Conservation (phyloP, 306 rosid genomes). For the Cucurbita ficifolia region DNA sequence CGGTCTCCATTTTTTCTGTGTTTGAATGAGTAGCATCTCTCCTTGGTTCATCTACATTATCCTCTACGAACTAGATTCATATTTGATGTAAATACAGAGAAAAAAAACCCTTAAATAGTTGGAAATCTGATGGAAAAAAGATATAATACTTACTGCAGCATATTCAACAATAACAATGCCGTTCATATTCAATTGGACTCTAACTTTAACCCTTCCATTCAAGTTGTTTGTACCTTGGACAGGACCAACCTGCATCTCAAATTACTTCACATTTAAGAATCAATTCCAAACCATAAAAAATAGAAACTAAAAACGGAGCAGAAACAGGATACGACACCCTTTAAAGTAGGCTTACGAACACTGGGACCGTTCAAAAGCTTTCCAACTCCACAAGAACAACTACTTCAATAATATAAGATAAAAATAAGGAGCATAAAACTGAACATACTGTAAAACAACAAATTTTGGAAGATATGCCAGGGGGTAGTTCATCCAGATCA, state of each 20-base stretch:
- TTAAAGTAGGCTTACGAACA: background rate
- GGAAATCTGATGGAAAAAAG: constrained; percentile 1
- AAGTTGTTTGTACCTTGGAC: constrained; percentile 37
- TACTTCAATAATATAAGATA: background rate
- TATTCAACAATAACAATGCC: constrained; percentile 72
- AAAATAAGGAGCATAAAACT: constrained; percentile 4
- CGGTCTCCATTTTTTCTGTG: constrained; percentile 46
- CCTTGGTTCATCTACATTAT: constrained; percentile 24
- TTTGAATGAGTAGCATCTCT: constrained; percentile 22
- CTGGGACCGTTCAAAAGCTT: background rate
- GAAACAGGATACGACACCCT: background rate
- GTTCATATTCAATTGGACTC: constrained; percentile 57
- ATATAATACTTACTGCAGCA: constrained; percentile 51
- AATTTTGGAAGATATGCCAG: constrained; percentile 37
- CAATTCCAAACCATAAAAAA: background rate
- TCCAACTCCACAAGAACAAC: background rate
- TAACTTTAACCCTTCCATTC: constrained; percentile 64
- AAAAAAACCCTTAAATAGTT: constrained; percentile 6
- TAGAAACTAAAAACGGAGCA: background rate
- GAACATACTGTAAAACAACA: constrained; percentile 54
- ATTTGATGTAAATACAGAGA: constrained; percentile 2
- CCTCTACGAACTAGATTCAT: constrained; percentile 51
- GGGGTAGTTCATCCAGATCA: constrained; percentile 44
- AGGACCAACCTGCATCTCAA: constrained; percentile 71
- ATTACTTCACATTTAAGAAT: background rate